phyloP scores from a whole-genome alignment of 139 green algal species.

The Yamagishiella unicocca region DNA sequence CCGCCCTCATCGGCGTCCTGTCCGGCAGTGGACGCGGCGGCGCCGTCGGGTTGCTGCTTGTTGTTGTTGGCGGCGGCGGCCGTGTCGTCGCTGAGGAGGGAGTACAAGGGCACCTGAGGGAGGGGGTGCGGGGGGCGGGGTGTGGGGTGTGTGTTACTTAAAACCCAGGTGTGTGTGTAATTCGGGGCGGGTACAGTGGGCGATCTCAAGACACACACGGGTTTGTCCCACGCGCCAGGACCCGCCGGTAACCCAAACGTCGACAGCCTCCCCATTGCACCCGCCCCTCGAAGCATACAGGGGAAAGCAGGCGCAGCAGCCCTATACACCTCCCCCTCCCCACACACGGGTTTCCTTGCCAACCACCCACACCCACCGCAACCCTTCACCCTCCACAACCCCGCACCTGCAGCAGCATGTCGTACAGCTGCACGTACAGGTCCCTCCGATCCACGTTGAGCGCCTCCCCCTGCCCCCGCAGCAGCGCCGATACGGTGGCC shows the following conservation, averaged over 20 bases:
- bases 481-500: slow-evolving; percentile 57
- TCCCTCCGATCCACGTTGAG: slow-evolving; percentile 78
- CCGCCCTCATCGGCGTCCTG: not conserved
- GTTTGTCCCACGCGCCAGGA: no score
- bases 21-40: not conserved
- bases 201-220: no score
- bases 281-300: no score
- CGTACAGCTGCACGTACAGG: slow-evolving; percentile 76
- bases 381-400: not conserved
- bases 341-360: no score
- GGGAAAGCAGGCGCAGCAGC: no score
- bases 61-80: not conserved
- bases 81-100: not conserved
- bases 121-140: not conserved
- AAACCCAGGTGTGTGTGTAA: no score
- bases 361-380: no score
- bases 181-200: no score
- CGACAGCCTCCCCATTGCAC: no score
- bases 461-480: slow-evolving; percentile 76
- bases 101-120: slow-evolving; percentile 10
- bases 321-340: no score
- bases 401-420: slow-evolving; percentile 60
- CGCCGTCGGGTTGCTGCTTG: not conserved
- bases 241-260: no score
- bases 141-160: no score